Conservation (phyloP, 2,329 filamentous ascomycete genomes). For the Clonostachys sp. region DNA sequence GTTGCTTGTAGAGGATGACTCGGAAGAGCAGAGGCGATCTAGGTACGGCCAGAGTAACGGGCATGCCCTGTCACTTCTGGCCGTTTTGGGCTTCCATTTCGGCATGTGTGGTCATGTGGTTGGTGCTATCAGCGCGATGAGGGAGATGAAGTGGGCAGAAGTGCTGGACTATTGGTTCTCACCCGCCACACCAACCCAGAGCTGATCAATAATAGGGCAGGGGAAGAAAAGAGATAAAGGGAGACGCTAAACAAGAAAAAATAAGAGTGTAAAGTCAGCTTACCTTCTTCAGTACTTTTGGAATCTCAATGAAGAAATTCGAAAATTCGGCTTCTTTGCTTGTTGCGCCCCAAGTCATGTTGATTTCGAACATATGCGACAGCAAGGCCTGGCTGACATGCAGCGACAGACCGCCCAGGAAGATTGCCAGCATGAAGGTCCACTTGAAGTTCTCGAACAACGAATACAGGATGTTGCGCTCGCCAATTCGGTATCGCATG, state of each 20-base stretch:
- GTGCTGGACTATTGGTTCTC: not conserved
- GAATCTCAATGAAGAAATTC: slow-evolving; percentile 82
- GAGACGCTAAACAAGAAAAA: slow-evolving; percentile 17
- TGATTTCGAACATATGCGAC: slow-evolving; percentile 78
- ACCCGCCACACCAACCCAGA: not conserved
- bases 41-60: no score
- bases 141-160: not conserved
- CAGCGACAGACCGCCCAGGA: slow-evolving; percentile 75
- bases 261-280: slow-evolving; percentile 34
- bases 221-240: not conserved
- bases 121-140: not conserved
- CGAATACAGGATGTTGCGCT: slow-evolving; percentile 53
- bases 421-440: slow-evolving; percentile 71
- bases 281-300: slow-evolving; percentile 72
- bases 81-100: no score
- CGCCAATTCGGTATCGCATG: slow-evolving; percentile 68
- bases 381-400: slow-evolving; percentile 78
- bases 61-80: no score
- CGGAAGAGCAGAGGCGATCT: no score
- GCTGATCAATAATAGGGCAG: not conserved
- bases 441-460: slow-evolving; percentile 67
- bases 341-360: slow-evolving; percentile 84
- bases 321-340: slow-evolving; percentile 77
- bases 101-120: no score
- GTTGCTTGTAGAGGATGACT: no score